phyloP scores from a whole-genome alignment of 345 rosid genomes.

The Excoecaria cochinchinensis region DNA sequence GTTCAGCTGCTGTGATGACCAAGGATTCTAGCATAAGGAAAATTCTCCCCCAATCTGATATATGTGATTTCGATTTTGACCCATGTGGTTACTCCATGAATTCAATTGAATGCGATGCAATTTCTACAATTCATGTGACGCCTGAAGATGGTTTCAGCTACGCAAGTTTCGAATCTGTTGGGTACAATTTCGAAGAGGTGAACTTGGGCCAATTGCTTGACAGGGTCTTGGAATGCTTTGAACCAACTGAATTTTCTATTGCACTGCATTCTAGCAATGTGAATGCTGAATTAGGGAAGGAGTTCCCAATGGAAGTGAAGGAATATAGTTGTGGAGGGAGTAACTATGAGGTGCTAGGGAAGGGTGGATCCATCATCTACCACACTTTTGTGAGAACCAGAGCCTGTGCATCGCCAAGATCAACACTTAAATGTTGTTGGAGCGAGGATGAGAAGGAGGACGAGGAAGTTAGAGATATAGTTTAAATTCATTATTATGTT shows the following conservation, averaged over 20 bases:
- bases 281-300: conserved; percentile 21
- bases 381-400: conserved; percentile 40
- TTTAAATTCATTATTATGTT: background rate
- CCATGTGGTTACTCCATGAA: conserved; percentile 91
- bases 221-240: conserved; percentile 61
- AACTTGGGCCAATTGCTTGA: conserved; percentile 43
- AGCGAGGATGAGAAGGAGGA: conserved; percentile 56
- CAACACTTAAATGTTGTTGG: conserved; percentile 54
- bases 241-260: conserved; percentile 57
- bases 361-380: conserved; percentile 55
- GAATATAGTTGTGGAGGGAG: conserved; percentile 53
- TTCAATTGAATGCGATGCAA: conserved; percentile 60
- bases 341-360: conserved; percentile 48
- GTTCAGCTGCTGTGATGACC: conserved; percentile 57
- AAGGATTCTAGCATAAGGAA: conserved; percentile 63
- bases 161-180: conserved; percentile 77
- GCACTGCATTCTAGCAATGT: conserved; percentile 52
- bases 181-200: conserved; percentile 45
- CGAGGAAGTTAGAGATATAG: conserved; percentile 29
- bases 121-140: conserved; percentile 77
- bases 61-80: conserved; percentile 74
- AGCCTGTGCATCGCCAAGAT: conserved; percentile 45
- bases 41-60: conserved; percentile 61
- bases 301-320: conserved; percentile 36
- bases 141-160: conserved; percentile 82